These are phyloP conservation scores for Phytomonas sp. DNA, from an alignment of 208 protist species.

Conservation along the genomic window DNA sequence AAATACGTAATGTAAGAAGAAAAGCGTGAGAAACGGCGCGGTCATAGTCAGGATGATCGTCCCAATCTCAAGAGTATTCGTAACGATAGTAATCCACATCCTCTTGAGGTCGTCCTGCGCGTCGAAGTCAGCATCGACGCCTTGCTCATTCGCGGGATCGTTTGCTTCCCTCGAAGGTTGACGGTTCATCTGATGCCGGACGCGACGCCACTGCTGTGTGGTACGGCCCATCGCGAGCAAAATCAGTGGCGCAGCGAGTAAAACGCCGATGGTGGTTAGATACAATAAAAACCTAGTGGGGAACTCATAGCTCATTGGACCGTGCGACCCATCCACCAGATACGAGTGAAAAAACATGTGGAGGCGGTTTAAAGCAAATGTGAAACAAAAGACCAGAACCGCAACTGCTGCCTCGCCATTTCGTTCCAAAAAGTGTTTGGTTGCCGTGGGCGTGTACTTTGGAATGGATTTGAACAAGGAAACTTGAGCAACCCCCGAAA, in stretches of 20 bases:
- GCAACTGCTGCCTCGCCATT: slow-evolving; percentile 75
- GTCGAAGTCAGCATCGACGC: not conserved
- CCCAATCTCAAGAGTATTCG: slow-evolving; percentile 42
- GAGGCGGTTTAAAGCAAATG: slow-evolving; percentile 44
- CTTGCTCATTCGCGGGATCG: not conserved
- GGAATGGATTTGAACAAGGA: slow-evolving; percentile 56
- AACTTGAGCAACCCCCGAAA: slow-evolving; percentile 52
- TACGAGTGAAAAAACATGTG: slow-evolving; percentile 30
- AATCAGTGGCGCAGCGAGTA: slow-evolving; percentile 49
- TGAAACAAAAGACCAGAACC: slow-evolving; percentile 41
- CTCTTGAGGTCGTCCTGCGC: slow-evolving; percentile 2
- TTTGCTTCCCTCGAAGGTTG: not conserved
- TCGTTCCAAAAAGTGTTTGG: slow-evolving; percentile 48
- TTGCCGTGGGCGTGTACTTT: slow-evolving; percentile 28
- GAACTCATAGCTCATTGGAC: not conserved
- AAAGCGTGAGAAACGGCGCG: slow-evolving; percentile 26
- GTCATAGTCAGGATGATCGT: slow-evolving; percentile 35
- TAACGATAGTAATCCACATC: slow-evolving; percentile 17
- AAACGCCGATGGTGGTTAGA: slow-evolving; percentile 29
- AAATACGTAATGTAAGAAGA: slow-evolving; percentile 39
- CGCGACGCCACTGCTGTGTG: slow-evolving; percentile 30
- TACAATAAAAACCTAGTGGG: not conserved
- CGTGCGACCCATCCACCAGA: not conserved
- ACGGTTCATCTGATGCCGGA: slow-evolving; percentile 1
- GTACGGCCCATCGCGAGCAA: slow-evolving; percentile 58